Evolutionary conservation across 2,329 filamentous ascomycete species (phyloP), one percentile per base, ranked within the genome.

Genomic region (Davidsoniella australis): DNA sequence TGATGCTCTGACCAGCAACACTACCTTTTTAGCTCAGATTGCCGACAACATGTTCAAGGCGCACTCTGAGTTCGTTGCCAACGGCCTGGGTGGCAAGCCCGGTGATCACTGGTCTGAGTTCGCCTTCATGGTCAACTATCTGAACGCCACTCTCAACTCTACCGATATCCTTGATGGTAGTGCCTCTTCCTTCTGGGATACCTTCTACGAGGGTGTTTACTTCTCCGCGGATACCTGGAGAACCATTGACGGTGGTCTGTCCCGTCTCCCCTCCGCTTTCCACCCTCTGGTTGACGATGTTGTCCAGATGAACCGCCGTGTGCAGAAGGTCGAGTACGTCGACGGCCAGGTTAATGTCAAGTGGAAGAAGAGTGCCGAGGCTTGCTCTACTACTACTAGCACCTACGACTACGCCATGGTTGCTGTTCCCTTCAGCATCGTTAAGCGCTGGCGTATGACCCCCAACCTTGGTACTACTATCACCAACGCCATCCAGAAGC

Each of bases 331-430:
- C 24, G 57, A 66, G 16, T 79, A 69, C 59, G 64, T 68, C 2
- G 52, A 75, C 49, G 64, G 69, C 2, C 74, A 73, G 49, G 68
- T 84, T 5, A 71, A 70, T 1, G 66, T 85, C 2, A 66, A 72
- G 18, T 82, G 74, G 71, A 70, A 72, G 51, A 54, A 65, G 52
- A 62, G 66, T 40, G 65, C 62, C 55, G 68, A 58, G 43, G 61
- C 63, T 36, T 49, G 55, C 17, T 56, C 56, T 53, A 63, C 68
- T 58, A 53, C 73, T 45, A 70, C 64, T 41, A 65, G 70, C 23
- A 67, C 69, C 2, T 80, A 75, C 57, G 79, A 85, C 62, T 83
- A 83, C 58, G 72, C 76, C 24, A 65, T 84, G n/a, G 68, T 84
- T 5, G 68, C 77, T 0, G 71, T 72, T 0, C 80, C 80, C 0